Evolutionary conservation across 257 asterid genomes (phyloP), one percentile per base, ranked within the genome.

Genomic region (Eustoma russellianum): DNA sequence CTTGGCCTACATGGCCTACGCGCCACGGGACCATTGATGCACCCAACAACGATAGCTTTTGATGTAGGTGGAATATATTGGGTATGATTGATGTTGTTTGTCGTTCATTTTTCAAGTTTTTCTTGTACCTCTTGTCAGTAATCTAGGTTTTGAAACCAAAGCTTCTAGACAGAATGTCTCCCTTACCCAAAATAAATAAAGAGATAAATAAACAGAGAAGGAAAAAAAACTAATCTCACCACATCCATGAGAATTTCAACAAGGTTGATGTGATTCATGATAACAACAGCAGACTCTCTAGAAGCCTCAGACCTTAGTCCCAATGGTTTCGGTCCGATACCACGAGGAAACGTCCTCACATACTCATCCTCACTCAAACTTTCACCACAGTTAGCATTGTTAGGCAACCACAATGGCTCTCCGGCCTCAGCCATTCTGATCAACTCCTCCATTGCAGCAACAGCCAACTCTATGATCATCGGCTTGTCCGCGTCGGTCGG

Each of bases 231-330:
- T 11, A 41, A 50, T 15, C 66, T 0, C 68, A 92, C 99, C 88
- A 78, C 94, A 62, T 92, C 99, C 99, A 92, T 92, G 52, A 92
- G 64, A n/a, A 88, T 88, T 70, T 85, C 95, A 13, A 88, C 94
- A 5, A 92, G 76, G 67, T 80, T 85, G 55, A 79, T 71, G 52
- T 79, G 97, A 66, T 81, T 88, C 95, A 92, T 88, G 30, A 88
- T 92, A 67, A 92, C 95, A 33, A 92, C 97, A 51, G 91, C 74
- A 1, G 99, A 72, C 64, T 85, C 95, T 8, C 95, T 57, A 0
- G 99, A 88, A 1, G 97, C 97, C 72, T 92, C 99, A 14, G 97
- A 76, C 63, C 73, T 81, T 69, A 83, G 66, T 9, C 97, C 95
- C 70, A 83, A 35, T 0, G 95, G 85, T 56, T 81, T 88, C 1